Evolutionary conservation across 2,329 filamentous ascomycete genomes (phyloP).

Genomic region (Fusarium azukiicola): DNA sequence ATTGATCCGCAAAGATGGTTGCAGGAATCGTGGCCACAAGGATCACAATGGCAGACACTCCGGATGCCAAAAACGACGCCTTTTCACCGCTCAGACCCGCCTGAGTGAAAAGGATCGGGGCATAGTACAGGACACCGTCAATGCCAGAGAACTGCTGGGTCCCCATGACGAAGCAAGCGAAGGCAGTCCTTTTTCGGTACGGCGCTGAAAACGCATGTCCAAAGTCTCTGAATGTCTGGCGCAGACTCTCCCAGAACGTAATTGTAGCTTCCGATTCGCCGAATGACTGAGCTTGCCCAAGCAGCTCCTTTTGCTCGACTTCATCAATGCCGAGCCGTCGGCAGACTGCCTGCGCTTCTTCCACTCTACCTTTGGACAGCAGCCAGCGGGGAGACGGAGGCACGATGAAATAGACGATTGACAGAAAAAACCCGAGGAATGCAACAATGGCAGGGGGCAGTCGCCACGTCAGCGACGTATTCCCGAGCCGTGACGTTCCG

Average conservation of each 20-base stretch:
- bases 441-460: constrained; percentile 71
- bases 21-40: constrained; percentile 76
- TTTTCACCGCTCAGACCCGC: constrained; percentile 76
- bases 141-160: constrained; percentile 81
- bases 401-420: constrained; percentile 62
- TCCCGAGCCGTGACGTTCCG: constrained; percentile 68
- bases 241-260: constrained; percentile 54
- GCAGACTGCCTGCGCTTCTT: constrained; percentile 66
- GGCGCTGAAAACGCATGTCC: constrained; percentile 59
- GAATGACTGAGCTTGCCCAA: constrained; percentile 35
- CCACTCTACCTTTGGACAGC: constrained; percentile 63
- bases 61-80: constrained; percentile 78
- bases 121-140: constrained; percentile 81
- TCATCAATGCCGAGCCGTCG: constrained; percentile 68
- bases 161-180: constrained; percentile 78
- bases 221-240: constrained; percentile 57
- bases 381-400: constrained; percentile 79
- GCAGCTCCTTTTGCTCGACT: constrained; percentile 65
- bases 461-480: constrained; percentile 75
- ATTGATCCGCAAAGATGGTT: constrained; percentile 75
- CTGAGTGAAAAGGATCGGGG: constrained; percentile 78
- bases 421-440: constrained; percentile 52
- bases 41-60: constrained; percentile 78
- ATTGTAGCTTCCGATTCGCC: constrained; percentile 54
- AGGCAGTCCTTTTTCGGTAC: constrained; percentile 68